Base-by-base conservation (phyloP, 768 basidiomycete genomes). In the Collybia sordida region DNA sequence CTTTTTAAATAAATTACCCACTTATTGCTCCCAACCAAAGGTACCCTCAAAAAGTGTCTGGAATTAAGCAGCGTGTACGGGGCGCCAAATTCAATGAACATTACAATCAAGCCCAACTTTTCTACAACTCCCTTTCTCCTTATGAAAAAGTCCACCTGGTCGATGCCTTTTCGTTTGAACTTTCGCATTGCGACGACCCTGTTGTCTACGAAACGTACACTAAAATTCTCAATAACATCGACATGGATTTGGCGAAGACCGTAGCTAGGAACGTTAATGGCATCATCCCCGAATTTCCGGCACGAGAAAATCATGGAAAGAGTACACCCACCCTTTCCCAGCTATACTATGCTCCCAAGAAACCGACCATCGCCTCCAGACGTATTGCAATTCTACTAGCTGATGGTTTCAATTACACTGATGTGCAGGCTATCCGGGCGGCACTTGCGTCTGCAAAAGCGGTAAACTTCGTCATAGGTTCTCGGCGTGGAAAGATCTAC, bases 81-180 rank as follows among this genome's bases (percentile, higher is more conserved):
- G 86, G 85, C 8, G 64, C 74, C 17, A 91, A 92, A 59, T 93
- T 93, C 72, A 72, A 83, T 60, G 92, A 94, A 62, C 85, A 90
- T 57, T 85, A 63, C 52, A 76, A 74, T 48, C 93, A 96, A 59
- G 83, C 81, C 7, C 83, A 84, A 54, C 71, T 93, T 2, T 95
- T 94, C 76, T 85, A 81, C 69, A 94, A 96, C 69, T 94, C 91
- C 5, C 77, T 95, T 41, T 59, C 77, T 1, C 58, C 72, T 0
- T 63, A 81, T 48, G 93, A 95, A 72, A 83, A 86, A 67, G 53
- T 69, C n/a, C 90, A 94, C 64, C 71, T 93, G 24, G 68, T 82
- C 42, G 60, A 69, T 3, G 92, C 90, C 4, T 74, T 90, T 50
- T 80, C 83, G 11, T 95, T 96, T 64, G 93, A 94, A 68, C 75